These are phyloP conservation scores for Beauveria varroae DNA, from an alignment of 2,329 filamentous ascomycete species.

Conservation along the genomic window DNA sequence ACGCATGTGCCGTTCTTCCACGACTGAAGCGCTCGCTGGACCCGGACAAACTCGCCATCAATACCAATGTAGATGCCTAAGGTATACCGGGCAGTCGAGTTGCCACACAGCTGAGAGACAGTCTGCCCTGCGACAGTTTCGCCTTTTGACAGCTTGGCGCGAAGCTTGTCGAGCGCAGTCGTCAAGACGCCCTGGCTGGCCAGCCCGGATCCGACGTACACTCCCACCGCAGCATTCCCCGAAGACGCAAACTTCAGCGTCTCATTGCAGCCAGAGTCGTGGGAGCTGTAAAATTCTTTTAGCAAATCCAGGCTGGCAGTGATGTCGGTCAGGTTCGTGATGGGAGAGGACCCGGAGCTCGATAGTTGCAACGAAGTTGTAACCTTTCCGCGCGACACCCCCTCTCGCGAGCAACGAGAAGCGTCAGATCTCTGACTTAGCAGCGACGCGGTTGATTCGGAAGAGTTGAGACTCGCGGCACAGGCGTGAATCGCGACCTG, in stretches of 20 bases:
- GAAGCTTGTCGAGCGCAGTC: neutral
- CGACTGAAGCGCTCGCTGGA: slow-evolving; percentile 23
- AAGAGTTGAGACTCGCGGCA: neutral
- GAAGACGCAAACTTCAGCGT: slow-evolving; percentile 24
- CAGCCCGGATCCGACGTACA: slow-evolving; percentile 29
- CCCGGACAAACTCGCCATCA: slow-evolving; percentile 23
- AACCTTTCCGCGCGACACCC: neutral
- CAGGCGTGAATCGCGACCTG: neutral
- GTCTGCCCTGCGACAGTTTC: neutral
- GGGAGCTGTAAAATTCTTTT: neutral
- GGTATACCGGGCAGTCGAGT: slow-evolving; percentile 17
- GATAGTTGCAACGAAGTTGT: neutral
- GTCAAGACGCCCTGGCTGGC: slow-evolving; percentile 12
- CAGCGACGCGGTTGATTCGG: neutral
- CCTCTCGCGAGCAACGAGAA: neutral
- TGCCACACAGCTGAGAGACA: neutral
- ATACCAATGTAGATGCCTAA: slow-evolving; percentile 27
- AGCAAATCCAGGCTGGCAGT: neutral
- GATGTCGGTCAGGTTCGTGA: neutral
- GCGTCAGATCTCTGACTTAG: neutral
- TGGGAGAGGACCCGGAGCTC: neutral
- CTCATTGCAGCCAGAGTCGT: slow-evolving; percentile 2
- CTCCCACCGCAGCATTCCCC: slow-evolving; percentile 22
- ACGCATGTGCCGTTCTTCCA: slow-evolving; percentile 24
- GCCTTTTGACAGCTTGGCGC: neutral